Evolutionary conservation across 2,329 filamentous ascomycete species (phyloP), one percentile per base, ranked within the genome.

Genomic region (Neofusicoccum umdonicola): DNA sequence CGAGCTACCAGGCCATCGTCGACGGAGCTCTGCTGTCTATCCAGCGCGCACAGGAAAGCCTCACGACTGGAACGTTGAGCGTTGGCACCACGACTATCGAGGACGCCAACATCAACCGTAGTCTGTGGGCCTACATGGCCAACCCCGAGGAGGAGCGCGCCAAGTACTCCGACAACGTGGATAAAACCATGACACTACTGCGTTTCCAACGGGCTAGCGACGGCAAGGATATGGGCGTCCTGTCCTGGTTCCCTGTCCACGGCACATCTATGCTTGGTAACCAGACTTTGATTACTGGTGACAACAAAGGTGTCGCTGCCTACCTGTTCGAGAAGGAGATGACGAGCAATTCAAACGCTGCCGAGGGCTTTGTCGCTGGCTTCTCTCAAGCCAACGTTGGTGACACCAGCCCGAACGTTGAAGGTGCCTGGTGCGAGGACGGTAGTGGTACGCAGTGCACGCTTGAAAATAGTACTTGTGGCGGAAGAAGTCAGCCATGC

Each of bases 231-330:
- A 86, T 92, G 47, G 93, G 92, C 12, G 82, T 96, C 0, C 79
- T 98, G 65, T 95, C 92, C 15, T 98, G 93, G 91, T 97, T 94
- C 75, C 87, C 94, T 2, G 91, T 93, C 0, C 94, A 98, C 75
- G 93, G 93, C 52, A 98, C 94, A 0, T 96, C 92, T 0, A 86
- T 97, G 77, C 87, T 93, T 27, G 90, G 91, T 63, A 97, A 97
- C 79, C 97, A 97, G 78, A 97, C 93, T 0, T 83, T 97, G 13
- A 87, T 95, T 58, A 89, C 93, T 2, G 94, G 92, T n/a, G 94
- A 98, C 76, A 98, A 98, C 81, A 98, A 98, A 79, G 94, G 94
- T 12, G 92, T 97, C 6, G 93, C 94, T 2, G 91, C 93, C 0
- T 90, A 90, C 73, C 81, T 97, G 12, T 89, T 97, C 62, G 94